Evolutionary conservation across 2,329 filamentous ascomycete species (phyloP).

Genomic region (Fusarium sp.): DNA sequence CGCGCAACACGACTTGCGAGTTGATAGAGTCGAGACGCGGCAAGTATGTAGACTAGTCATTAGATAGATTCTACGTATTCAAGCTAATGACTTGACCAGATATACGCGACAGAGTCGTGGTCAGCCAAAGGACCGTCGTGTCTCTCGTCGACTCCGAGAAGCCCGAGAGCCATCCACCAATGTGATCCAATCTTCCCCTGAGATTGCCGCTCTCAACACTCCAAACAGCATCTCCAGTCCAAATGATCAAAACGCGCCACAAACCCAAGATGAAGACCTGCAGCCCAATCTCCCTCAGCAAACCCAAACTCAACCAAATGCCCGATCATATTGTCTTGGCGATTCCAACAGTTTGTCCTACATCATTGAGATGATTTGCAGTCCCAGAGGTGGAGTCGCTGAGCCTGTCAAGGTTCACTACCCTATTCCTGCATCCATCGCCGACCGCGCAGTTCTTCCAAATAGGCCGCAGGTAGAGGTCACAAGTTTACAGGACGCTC

Average conservation of each 20-base stretch:
- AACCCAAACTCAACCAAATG: not conserved
- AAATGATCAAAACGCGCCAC: rapidly evolving
- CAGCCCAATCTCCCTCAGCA: not conserved
- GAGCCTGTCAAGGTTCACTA: conserved; percentile 36
- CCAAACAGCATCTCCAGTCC: not conserved
- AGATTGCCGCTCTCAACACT: not conserved
- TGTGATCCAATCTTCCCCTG: not conserved
- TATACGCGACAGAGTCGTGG: conserved; percentile 9
- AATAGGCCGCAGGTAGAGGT: conserved; percentile 6
- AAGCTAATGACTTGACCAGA: not conserved
- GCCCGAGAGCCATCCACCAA: not conserved
- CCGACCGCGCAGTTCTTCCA: conserved; percentile 10
- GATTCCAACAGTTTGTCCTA: conserved; percentile 32
- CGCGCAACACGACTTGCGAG: conserved; percentile 18
- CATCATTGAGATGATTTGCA: conserved; percentile 34
- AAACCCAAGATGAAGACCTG: rapidly evolving
- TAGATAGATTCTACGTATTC: too few species aligned
- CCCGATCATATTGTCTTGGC: conserved; percentile 16
- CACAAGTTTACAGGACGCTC: conserved; percentile 12
- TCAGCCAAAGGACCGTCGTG: conserved; percentile 1
- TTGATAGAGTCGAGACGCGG: conserved; percentile 32
- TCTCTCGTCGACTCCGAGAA: conserved; percentile 1
- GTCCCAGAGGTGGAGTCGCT: conserved; percentile 18
- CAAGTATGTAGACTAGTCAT: not conserved
- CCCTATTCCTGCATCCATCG: conserved; percentile 31